Base-by-base conservation (phyloP, 1,139 yeast species). In the Saccharomyces pastorianus region DNA sequence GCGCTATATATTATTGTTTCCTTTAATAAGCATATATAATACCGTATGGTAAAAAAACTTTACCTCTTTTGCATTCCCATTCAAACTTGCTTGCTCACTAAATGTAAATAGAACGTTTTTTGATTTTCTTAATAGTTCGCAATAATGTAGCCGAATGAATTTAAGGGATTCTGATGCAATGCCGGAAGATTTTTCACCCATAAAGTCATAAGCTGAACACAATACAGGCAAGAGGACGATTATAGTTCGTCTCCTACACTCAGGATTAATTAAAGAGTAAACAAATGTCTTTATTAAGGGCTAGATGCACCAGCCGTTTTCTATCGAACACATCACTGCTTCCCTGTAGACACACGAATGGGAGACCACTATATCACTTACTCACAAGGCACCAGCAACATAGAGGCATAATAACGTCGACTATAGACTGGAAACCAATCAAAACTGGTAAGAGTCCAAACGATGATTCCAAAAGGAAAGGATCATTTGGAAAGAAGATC, bases 401-500 rank as follows among this genome's bases (percentile, higher is more conserved):
- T 14, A 59, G 71, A 49, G 65, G 72, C 0, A 76, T 75, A 48
- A 83, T 83, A 60, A 87, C 95, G 0, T 83, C 93, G 1, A 84
- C 85, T 29, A 80, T 87, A 27, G 96, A 88, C 68, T 88, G 96
- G 96, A 80, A 83, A 64, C 96, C 96, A 1, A 76, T 88, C 57
- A 80, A 75, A 60, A 76, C 88, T 0, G 72, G 76, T 13, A 78
- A 74, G 51, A 76, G 80, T 6, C 65, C 75, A 69, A 56, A 73
- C 76, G 56, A 75, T 71, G 51, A 73, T 51, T 58, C 56, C 17
- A 64, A 65, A 25, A 64, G 64, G 11, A 62, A 63, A 55, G 63
- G 70, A 55, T 61, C 67, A 4, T 59, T 68, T 13, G 73, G 82
- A 28, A 73, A 84, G 55, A 72, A 72, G 47, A 74, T 83, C 38